These are phyloP conservation scores for Phialophora chinensis DNA, from an alignment of 2,329 filamentous ascomycete species.

Conservation along the genomic window DNA sequence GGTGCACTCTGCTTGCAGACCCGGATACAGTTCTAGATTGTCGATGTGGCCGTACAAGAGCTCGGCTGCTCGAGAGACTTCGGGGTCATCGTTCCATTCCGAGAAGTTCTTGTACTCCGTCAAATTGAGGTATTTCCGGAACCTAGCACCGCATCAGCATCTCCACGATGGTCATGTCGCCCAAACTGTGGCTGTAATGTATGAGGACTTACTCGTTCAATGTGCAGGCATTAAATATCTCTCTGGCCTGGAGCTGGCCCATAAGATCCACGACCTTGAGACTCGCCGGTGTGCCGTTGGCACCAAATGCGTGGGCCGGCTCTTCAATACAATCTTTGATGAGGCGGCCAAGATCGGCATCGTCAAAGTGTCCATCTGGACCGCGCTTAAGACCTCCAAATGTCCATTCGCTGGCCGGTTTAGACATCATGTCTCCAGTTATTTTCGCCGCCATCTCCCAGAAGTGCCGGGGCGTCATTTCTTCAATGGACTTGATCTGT, in stretches of 20 bases:
- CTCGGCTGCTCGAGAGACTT: conserved; percentile 46
- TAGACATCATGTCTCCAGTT: conserved; percentile 47
- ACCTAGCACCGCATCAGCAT: conserved; percentile 8
- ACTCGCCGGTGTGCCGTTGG: conserved; percentile 55
- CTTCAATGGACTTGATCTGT: conserved; percentile 51
- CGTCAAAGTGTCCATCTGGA: conserved; percentile 51
- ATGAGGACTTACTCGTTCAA: conserved; percentile 53
- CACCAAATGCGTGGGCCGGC: conserved; percentile 59
- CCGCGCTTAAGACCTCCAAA: conserved; percentile 51
- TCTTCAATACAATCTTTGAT: conserved; percentile 57
- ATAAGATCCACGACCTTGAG: conserved; percentile 57
- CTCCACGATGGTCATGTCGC: background rate
- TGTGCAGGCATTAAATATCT: conserved; percentile 58
- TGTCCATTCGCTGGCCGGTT: conserved; percentile 49
- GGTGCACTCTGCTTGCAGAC: conserved; percentile 58
- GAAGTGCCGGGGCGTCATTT: conserved; percentile 52
- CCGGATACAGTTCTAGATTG: conserved; percentile 58
- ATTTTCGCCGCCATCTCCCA: conserved; percentile 50
- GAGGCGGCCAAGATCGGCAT: conserved; percentile 53
- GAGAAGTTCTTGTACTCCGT: conserved; percentile 47
- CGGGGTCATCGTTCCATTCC: conserved; percentile 45
- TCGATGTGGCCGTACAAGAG: conserved; percentile 53
- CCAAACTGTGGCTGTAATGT: conserved; percentile 28
- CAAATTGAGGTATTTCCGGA: conserved; percentile 45
- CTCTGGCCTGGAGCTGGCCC: conserved; percentile 54